Conservation (phyloP, 2,329 filamentous ascomycete species). For the Rhinocladiella similis region DNA sequence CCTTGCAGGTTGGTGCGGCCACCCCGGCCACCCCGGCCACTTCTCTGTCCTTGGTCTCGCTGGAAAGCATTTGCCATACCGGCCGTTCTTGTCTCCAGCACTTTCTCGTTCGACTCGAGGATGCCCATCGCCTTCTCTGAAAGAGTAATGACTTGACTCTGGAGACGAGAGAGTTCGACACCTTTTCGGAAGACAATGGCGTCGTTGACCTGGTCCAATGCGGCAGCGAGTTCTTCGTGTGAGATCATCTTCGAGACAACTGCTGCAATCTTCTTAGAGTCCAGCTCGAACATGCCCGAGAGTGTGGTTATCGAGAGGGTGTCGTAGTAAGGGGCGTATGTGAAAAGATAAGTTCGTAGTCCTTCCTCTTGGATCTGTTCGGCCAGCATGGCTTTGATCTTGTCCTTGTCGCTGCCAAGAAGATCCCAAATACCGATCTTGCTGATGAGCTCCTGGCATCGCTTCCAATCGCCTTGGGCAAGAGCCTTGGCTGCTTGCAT, state of each 20-base stretch:
- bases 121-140: conserved; percentile 95
- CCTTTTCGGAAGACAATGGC: conserved; percentile 99
- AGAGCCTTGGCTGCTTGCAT: conserved; percentile 99
- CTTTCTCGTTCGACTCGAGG: conserved; percentile 96
- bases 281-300: conserved; percentile 91
- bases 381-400: conserved; percentile 95
- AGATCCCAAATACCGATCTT: conserved; percentile 99
- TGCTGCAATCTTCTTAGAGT: conserved; percentile 85
- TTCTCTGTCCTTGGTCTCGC: conserved; percentile 75
- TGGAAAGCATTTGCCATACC: conserved; percentile 95
- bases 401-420: conserved; percentile 76
- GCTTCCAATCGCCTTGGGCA: conserved; percentile 98
- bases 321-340: conserved; percentile 98
- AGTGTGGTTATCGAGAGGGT: conserved; percentile 85
- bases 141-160: conserved; percentile 89
- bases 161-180: conserved; percentile 92
- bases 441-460: conserved; percentile 88
- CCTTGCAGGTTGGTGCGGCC: conserved; percentile 39
- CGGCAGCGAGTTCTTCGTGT: conserved; percentile 94
- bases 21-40: conserved; percentile 63
- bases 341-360: conserved; percentile 97
- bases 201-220: conserved; percentile 94
- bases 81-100: conserved; percentile 93
- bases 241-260: conserved; percentile 99
- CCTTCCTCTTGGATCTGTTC: conserved; percentile 99